Evolutionary conservation across 371 early-diverging fungal species (phyloP).

Genomic region (Encephalitozoon cuniculi): DNA sequence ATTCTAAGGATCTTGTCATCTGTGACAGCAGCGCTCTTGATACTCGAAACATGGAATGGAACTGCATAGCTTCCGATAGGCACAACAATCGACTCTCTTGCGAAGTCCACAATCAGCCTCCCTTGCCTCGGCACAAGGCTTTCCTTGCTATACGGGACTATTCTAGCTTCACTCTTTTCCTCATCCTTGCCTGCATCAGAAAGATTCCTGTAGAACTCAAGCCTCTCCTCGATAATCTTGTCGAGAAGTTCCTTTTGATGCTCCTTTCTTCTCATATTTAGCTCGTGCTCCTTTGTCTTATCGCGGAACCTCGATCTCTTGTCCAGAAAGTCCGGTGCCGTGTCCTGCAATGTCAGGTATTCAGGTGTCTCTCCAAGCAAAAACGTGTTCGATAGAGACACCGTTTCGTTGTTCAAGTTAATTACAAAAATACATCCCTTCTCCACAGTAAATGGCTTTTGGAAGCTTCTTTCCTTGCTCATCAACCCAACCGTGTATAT

Average conservation of each 20-base stretch:
- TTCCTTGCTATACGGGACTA: conserved; percentile 54
- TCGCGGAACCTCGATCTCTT: conserved; percentile 50
- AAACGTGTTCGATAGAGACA: conserved; percentile 46
- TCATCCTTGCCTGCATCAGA: conserved; percentile 10
- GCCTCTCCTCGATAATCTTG: conserved; percentile 56
- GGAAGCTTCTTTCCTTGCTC: conserved; percentile 36
- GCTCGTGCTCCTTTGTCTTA: conserved; percentile 55
- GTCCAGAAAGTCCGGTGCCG: conserved; percentile 21
- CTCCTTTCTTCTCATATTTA: conserved; percentile 56
- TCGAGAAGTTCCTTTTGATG: conserved; percentile 62
- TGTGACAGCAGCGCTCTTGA: conserved; percentile 83
- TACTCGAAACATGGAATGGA: conserved; percentile 90
- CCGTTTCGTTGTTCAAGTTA: background rate
- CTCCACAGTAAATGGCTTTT: conserved; percentile 30
- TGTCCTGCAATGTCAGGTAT: conserved; percentile 30
- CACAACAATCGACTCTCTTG: conserved; percentile 74
- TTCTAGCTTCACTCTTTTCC: conserved; percentile 22
- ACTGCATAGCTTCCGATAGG: conserved; percentile 91
- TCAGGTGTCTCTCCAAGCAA: conserved; percentile 15
- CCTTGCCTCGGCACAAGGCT: conserved; percentile 39
- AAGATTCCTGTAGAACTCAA: conserved; percentile 46
- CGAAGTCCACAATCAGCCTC: conserved; percentile 77
- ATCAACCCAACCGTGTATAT: conserved; percentile 45
- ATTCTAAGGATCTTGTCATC: conserved; percentile 84
- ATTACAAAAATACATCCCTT: conserved; percentile 37